Evolutionary conservation across 768 basidiomycete species (phyloP), one percentile per base, ranked within the genome.

Genomic region (Coprinopsis cinerea): DNA sequence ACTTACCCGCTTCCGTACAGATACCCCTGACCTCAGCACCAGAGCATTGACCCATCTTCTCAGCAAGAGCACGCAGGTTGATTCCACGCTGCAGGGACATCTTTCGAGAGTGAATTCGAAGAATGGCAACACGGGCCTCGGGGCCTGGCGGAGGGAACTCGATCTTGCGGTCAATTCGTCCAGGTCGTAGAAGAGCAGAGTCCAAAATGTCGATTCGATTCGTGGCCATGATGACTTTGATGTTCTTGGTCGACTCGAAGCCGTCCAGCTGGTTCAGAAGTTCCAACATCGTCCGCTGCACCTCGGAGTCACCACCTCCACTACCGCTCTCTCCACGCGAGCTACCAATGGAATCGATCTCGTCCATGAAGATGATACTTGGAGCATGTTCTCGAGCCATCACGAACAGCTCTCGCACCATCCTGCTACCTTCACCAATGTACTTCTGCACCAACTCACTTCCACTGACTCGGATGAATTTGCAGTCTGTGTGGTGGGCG

Each of bases 1-100:
- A 67, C 82, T 52, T 49, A 83, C 90, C 90, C n/a, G 92, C 93
- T 72, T 95, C 92, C 0, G 94, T 95, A 64, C 92, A 95, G 57
- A 96, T 96, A 68, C 93, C 95, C 14, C 95, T 79, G 14, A 97
- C 95, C 65, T 99, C 95, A 1, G 95, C 95, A 57, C 95, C 95
- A 1, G 92, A 95, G 64, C 95, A 97, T 62, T 96, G 92, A 0
- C 95, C 95, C 95, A 98, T 99, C 77, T 99, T 98, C 66, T 98
- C 95, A 0, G 95, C 95, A 2, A 99, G 75, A 1, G 86, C 84
- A 14, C 92, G 87, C n/a, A 97, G 77, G 70, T 99, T 93, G 67
- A 99, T 99, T 1, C 94, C 94, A 51, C 95, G 81, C 70, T 98
- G 95, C 25, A 98, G 74, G 1, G 92, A 97, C 95, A 98, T 99